A percentile compares a stretch with the other conserved stretches of the same genome.
phyloP scores from a whole-genome alignment of 176 grass and related monocot species.

The Lolium perenne region DNA sequence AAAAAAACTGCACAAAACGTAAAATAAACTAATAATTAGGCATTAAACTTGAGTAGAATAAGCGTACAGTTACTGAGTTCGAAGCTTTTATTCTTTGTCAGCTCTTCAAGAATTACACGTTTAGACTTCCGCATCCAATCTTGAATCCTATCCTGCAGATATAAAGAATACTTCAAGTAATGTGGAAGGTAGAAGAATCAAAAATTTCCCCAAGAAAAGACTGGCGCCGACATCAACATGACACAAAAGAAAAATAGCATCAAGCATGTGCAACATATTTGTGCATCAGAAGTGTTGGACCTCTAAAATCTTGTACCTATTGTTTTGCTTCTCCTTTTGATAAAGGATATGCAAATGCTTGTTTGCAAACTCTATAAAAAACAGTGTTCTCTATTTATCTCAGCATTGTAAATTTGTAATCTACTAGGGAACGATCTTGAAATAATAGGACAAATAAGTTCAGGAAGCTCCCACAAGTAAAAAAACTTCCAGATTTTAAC shows the following conservation, averaged over 20 bases:
- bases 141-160: conserved; percentile 86
- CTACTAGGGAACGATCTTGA: background rate
- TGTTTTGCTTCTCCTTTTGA: background rate
- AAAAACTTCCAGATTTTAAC: conserved; percentile 23
- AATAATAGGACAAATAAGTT: background rate
- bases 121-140: conserved; percentile 78
- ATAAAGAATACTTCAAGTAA: conserved; percentile 24
- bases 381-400: background rate
- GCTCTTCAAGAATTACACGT: conserved; percentile 73
- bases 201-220: conserved; percentile 21
- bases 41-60: conserved; percentile 33
- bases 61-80: conserved; percentile 64
- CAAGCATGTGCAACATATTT: conserved; percentile 16
- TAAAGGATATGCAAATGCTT: conserved; percentile 29
- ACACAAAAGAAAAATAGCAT: background rate
- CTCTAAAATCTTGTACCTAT: conserved; percentile 4
- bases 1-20: background rate
- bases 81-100: conserved; percentile 73
- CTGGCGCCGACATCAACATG: conserved; percentile 11
- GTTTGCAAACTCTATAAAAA: conserved; percentile 4
- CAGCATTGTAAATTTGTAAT: background rate
- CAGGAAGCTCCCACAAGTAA: background rate
- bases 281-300: background rate
- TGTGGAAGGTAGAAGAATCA: background rate
- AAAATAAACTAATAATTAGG: background rate